Percentiles rank a stretch among this genome's conserved stretches.
These are phyloP conservation scores for Smittium culicis DNA, from an alignment of 371 early-diverging fungal species.

Conservation along the genomic window DNA sequence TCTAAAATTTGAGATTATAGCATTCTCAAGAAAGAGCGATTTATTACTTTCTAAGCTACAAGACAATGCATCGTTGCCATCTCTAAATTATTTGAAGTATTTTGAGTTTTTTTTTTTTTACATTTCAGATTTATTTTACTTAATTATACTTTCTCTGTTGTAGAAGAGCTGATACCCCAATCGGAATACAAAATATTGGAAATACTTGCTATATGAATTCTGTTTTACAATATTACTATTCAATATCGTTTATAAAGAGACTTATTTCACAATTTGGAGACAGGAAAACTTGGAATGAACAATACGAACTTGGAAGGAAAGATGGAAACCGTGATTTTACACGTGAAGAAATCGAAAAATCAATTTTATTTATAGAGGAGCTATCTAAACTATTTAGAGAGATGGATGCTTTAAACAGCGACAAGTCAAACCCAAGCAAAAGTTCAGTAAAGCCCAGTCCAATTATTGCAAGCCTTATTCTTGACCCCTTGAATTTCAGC, in stretches of 20 bases:
- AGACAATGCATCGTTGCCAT: neutral
- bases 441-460: conserved; percentile 20
- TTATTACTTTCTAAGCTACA: conserved; percentile 3
- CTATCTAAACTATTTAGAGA: conserved; percentile 27
- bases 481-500: conserved; percentile 9
- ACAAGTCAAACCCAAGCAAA: conserved; percentile 13
- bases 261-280: conserved; percentile 37
- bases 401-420: conserved; percentile 13
- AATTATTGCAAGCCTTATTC: conserved; percentile 28
- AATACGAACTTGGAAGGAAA: conserved; percentile 43
- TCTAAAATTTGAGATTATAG: conserved; percentile 11
- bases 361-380: conserved; percentile 24
- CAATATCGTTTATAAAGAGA: conserved; percentile 47
- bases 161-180: conserved; percentile 28
- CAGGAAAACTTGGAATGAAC: conserved; percentile 41
- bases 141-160: too few relatives aligned
- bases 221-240: conserved; percentile 58
- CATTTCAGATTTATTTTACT: too few relatives aligned
- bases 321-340: conserved; percentile 40
- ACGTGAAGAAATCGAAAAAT: conserved; percentile 36
- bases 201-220: conserved; percentile 88
- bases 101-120: too few relatives aligned
- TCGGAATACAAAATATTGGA: conserved; percentile 70
- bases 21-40: conserved; percentile 4
- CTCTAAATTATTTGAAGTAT: too few relatives aligned